These are phyloP conservation scores for Trichoderma polysporum DNA, from an alignment of 2,329 filamentous ascomycete species.

Conservation along the genomic window DNA sequence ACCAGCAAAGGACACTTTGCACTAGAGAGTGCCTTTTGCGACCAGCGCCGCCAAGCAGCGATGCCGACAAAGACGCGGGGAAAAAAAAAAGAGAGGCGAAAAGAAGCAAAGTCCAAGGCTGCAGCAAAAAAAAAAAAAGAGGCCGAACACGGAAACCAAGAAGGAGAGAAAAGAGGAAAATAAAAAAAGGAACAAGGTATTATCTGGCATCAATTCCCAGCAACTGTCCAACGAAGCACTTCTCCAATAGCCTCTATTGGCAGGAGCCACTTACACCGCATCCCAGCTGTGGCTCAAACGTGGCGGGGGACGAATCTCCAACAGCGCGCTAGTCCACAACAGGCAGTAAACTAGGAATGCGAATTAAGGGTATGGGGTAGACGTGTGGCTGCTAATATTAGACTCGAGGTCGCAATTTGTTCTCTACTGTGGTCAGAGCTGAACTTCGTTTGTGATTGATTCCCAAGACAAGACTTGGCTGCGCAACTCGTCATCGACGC, in stretches of 20 bases:
- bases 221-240: neutral
- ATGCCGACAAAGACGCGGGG: neutral
- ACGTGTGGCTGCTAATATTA: neutral
- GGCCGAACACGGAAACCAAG: neutral
- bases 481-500: neutral
- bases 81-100: neutral
- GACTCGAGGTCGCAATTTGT: neutral
- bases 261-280: conserved; percentile 14
- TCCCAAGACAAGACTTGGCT: neutral
- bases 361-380: conserved; percentile 5
- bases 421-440: conserved; percentile 3
- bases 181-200: neutral
- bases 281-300: conserved; percentile 16
- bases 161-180: neutral
- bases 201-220: conserved; percentile 11
- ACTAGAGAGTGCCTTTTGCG: conserved; percentile 20
- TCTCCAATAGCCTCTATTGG: neutral
- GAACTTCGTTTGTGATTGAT: neutral
- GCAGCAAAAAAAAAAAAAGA: neutral
- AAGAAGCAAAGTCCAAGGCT: neutral
- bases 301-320: neutral
- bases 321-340: neutral
- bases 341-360: neutral
- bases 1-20: conserved; percentile 32
- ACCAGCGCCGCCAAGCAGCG: conserved; percentile 16